Base-by-base conservation (phyloP, 495 filamentous ascomycete genomes). In the Neurospora pannonica region DNA sequence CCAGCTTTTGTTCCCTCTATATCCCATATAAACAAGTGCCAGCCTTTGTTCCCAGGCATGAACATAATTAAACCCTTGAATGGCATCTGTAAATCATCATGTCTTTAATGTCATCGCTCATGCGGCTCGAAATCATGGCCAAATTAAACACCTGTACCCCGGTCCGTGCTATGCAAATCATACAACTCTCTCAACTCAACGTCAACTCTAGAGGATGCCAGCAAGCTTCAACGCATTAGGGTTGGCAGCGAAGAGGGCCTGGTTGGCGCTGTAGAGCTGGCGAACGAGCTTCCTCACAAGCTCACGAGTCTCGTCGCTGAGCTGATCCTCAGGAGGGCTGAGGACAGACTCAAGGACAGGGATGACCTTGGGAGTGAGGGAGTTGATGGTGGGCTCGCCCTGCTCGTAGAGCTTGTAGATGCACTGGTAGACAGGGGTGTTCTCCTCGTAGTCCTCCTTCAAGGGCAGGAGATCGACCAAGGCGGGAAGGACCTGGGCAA, bases 391-490 rank as follows among this genome's bases (percentile, higher is more conserved):
- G 24, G 88, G 85, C 79, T 97, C 90, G 48, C 90, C 86, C 73
- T 87, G 85, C 78, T 92, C 89, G 82, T 97, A 98, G 73, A 98
- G 86, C 81, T 92, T 89, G 80, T 93, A 90, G 78, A 99, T 89
- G 89, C 93, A 95, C 77, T 90, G 87, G 83, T 90, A 99, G 42
- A 98, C 89, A 13, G 95, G 93, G 75, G 93, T 91, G 85, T 99
- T 98, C 89, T 99, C 96, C 82, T 97, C 94, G 76, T 89, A 98
- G 81, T 99, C 96, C 77, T 97, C 95, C 84, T 92, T 94, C 77
- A 98, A 84, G 36, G 96, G 96, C 67, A 99, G 87, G 15, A 96
- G 87, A 71, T 86, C 87, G 24, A 96, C 88, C 54, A 99, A 86
- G 4, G 88, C 90, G 34, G 95, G 94, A 2, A 99, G 87, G 24